Percentiles rank a stretch among this genome's conserved stretches.
Conservation (phyloP, 768 basidiomycete genomes). For the Gyrodon lividus region DNA sequence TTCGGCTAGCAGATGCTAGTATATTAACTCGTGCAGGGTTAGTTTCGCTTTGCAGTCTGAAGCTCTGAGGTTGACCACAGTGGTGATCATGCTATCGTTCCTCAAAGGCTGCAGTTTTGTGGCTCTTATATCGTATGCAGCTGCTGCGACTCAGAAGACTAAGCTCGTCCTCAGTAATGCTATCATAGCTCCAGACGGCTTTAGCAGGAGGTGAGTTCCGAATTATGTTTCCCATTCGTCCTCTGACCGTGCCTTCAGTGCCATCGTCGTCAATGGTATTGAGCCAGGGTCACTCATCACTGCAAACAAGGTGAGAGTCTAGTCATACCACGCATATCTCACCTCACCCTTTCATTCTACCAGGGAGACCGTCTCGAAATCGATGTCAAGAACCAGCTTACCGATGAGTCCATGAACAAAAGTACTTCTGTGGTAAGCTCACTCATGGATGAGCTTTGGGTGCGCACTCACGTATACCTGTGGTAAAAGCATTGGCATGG, state of each 20-base stretch:
- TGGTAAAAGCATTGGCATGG: slow-evolving; percentile 46
- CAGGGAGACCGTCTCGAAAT: slow-evolving; percentile 42
- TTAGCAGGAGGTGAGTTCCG: slow-evolving; percentile 28
- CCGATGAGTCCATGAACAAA: slow-evolving; percentile 37
- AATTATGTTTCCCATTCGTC: background rate
- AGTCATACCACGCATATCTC: background rate
- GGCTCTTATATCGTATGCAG: slow-evolving; percentile 5
- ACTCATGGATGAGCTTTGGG: background rate
- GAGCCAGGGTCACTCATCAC: slow-evolving; percentile 42
- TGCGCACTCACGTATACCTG: background rate
- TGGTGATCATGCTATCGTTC: slow-evolving; percentile 11
- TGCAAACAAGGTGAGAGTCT: slow-evolving; percentile 34
- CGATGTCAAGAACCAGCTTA: slow-evolving; percentile 41
- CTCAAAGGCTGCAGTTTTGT: slow-evolving; percentile 8
- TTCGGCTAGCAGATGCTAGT: background rate
- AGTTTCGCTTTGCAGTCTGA: background rate
- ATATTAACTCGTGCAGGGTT: background rate
- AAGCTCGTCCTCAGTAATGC: slow-evolving; percentile 39
- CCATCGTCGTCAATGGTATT: slow-evolving; percentile 41
- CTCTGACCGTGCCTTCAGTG: slow-evolving; percentile 18
- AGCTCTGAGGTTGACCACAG: background rate
- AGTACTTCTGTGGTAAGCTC: slow-evolving; percentile 40
- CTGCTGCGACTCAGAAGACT: slow-evolving; percentile 12
- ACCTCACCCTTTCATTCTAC: background rate
- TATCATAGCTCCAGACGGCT: slow-evolving; percentile 45